Conservation (phyloP, 139 green algal genomes). For the Haematococcus sp. region DNA sequence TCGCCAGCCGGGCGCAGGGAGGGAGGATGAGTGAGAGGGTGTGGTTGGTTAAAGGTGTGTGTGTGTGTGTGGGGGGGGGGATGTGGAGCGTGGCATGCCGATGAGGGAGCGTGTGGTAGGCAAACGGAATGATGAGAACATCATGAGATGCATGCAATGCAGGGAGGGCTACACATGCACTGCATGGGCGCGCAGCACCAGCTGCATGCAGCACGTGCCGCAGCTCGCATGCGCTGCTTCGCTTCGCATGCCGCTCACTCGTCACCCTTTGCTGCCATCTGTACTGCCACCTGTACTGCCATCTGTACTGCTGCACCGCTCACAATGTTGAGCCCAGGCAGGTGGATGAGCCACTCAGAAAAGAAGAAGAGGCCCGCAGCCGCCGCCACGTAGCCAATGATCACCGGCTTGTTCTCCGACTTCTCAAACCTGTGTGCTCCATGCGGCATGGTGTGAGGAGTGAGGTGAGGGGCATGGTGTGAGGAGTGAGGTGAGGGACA, state of each 20-base stretch:
- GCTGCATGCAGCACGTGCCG: too few species aligned
- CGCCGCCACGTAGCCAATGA: constrained; percentile 49
- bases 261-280: too few species aligned
- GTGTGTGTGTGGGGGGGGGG: too few species aligned
- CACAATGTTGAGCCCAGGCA: constrained; percentile 63
- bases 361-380: constrained; percentile 48
- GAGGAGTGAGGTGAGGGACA: not conserved
- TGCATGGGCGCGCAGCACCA: too few species aligned
- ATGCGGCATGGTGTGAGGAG: not conserved
- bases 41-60: not conserved
- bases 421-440: constrained; percentile 68
- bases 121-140: too few species aligned
- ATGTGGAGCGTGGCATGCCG: not conserved
- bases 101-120: constrained; percentile 5
- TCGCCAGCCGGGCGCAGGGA: too few species aligned
- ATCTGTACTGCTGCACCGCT: too few species aligned
- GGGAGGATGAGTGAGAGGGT: not conserved
- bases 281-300: too few species aligned
- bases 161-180: too few species aligned
- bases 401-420: constrained; percentile 56
- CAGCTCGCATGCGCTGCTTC: too few species aligned
- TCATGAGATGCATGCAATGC: too few species aligned
- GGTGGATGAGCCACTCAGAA: constrained; percentile 69
- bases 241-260: too few species aligned
- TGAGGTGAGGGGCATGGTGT: not conserved